These are phyloP conservation scores for Syncephalastrum monosporum DNA, from an alignment of 371 early-diverging fungal genomes.

Conservation along the genomic window DNA sequence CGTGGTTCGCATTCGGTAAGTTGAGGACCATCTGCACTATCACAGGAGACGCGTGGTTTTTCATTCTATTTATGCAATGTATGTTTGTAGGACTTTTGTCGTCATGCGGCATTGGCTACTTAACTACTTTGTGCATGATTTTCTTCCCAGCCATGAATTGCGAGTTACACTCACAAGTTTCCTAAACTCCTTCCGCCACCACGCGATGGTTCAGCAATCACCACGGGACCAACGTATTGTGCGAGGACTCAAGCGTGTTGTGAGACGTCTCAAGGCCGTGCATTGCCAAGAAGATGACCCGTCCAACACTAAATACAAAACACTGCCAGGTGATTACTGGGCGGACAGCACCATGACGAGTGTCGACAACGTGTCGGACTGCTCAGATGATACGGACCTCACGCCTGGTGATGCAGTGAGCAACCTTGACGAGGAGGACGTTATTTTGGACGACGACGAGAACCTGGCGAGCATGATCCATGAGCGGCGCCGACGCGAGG, in stretches of 20 bases:
- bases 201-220: conserved; percentile 46
- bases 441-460: conserved; percentile 7
- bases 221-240: conserved; percentile 60
- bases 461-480: conserved; percentile 3
- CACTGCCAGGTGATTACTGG: too few species aligned
- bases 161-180: conserved; percentile 43
- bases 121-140: conserved; percentile 68
- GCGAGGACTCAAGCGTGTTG: conserved; percentile 51
- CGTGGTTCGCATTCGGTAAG: conserved; percentile 61
- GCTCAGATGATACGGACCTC: conserved; percentile 36
- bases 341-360: too few species aligned
- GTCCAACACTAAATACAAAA: too few species aligned
- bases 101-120: conserved; percentile 68
- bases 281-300: conserved; percentile 17
- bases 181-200: conserved; percentile 40
- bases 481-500: conserved; percentile 30
- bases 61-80: not conserved
- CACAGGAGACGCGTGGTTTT: not conserved
- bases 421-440: conserved; percentile 9
- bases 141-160: conserved; percentile 47
- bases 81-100: conserved; percentile 54
- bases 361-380: conserved; percentile 15
- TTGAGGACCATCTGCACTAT: not conserved
- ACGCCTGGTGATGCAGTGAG: conserved; percentile 35
- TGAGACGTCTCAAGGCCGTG: conserved; percentile 42